Percentiles rank a stretch among this genome's conserved stretches.
Conservation (phyloP, 176 grass and related monocot genomes). For the Phyllostachys edulis region DNA sequence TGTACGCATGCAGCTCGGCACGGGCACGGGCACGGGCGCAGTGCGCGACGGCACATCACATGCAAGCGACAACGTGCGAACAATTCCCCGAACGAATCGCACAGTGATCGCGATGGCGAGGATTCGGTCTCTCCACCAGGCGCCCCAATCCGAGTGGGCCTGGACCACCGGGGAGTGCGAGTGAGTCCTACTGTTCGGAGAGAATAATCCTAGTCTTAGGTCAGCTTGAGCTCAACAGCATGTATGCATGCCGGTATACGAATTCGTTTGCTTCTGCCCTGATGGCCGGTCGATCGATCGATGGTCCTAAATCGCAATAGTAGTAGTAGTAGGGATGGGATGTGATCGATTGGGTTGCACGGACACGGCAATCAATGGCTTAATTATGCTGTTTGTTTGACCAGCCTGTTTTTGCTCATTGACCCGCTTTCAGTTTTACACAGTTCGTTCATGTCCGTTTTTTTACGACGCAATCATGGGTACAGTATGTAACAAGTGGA, state of each 20-base stretch:
- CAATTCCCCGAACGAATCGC: constrained; percentile 14
- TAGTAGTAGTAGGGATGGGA: neutral
- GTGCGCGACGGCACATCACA: neutral
- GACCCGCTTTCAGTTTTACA: neutral
- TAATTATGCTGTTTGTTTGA: neutral
- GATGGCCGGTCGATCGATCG: neutral
- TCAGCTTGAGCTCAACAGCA: neutral
- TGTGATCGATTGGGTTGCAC: neutral
- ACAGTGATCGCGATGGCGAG: neutral
- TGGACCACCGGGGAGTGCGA: neutral
- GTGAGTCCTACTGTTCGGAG: neutral
- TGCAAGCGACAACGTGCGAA: neutral
- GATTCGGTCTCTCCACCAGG: neutral
- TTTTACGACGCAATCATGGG: neutral
- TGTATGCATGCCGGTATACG: neutral
- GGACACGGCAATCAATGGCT: constrained; percentile 15
- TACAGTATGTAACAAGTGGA: neutral
- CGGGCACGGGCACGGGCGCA: neutral
- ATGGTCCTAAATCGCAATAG: neutral
- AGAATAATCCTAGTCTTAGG: neutral
- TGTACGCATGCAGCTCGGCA: neutral
- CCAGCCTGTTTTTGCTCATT: neutral
- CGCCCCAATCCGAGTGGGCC: neutral
- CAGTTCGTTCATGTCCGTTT: too few relatives aligned
- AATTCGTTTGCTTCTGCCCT: neutral